Evolutionary conservation across 495 filamentous ascomycete species (phyloP).

Genomic region (Tuber aestivum): DNA sequence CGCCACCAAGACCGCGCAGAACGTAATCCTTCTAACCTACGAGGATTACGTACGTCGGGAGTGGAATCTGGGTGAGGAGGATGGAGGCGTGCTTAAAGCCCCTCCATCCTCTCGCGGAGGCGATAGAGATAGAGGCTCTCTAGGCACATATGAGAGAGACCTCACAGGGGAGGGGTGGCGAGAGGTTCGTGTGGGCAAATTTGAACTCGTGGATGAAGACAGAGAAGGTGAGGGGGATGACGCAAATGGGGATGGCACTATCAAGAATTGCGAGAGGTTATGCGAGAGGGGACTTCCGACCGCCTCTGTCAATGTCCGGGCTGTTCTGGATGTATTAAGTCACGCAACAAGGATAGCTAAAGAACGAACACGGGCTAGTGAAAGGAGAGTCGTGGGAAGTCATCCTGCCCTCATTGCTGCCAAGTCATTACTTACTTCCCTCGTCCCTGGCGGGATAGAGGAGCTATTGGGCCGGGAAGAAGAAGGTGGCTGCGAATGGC

Average conservation of each 20-base stretch:
- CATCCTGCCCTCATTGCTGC: constrained; percentile 34
- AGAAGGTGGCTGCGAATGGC: constrained; percentile 23
- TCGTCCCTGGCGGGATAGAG: constrained; percentile 23
- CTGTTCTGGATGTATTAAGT: constrained; percentile 22
- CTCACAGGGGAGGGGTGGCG: constrained; percentile 29
- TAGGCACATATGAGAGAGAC: constrained; percentile 12
- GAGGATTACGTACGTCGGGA: constrained; percentile 29
- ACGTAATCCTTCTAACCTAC: constrained; percentile 33
- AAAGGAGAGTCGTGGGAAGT: constrained; percentile 33
- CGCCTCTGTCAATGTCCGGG: constrained; percentile 23
- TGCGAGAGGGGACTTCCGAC: constrained; percentile 34
- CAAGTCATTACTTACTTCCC: constrained; percentile 34
- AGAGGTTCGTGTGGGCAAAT: constrained; percentile 23
- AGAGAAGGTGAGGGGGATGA: constrained; percentile 23
- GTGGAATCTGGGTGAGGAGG: constrained; percentile 40
- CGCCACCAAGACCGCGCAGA: constrained; percentile 30
- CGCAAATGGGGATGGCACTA: constrained; percentile 14
- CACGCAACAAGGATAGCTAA: constrained; percentile 22
- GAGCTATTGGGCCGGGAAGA: constrained; percentile 25
- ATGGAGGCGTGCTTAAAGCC: constrained; percentile 32
- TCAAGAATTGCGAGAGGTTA: constrained; percentile 29
- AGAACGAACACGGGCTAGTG: constrained; percentile 16
- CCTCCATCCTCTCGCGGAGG: constrained; percentile 26
- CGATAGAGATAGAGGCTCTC: constrained; percentile 5
- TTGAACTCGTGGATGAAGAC: constrained; percentile 24